phyloP scores from a whole-genome alignment of 2,329 filamentous ascomycete species.

The Colletotrichum siamense region DNA sequence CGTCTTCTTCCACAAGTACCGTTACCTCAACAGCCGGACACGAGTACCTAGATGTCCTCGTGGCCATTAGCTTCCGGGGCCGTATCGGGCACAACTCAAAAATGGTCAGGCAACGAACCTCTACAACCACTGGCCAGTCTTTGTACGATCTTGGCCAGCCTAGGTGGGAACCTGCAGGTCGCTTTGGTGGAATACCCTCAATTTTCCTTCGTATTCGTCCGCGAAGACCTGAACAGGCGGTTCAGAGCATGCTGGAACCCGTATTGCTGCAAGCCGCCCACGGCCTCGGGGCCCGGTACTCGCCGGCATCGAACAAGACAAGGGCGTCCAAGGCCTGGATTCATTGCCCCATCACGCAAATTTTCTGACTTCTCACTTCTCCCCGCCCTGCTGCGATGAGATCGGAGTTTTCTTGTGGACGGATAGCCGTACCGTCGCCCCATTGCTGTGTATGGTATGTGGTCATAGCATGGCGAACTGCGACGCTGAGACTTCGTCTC shows the following conservation, averaged over 20 bases:
- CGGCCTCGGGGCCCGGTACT: conserved; percentile 1
- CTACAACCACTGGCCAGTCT: neutral
- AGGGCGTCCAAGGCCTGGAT: neutral
- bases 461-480: neutral
- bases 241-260: neutral
- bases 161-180: conserved; percentile 10
- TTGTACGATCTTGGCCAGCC: neutral
- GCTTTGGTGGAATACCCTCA: neutral
- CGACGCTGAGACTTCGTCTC: neutral
- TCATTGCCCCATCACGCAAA: neutral
- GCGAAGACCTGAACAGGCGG: neutral
- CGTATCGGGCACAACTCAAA: conserved; percentile 1
- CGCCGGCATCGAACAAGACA: neutral
- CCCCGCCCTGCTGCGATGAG: neutral
- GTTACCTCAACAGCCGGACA: conserved; percentile 6
- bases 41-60: neutral
- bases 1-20: neutral
- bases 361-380: neutral
- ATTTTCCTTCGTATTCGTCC: conserved; percentile 16
- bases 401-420: neutral
- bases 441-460: neutral
- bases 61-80: neutral
- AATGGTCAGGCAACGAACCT: neutral
- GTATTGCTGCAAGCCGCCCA: conserved; percentile 1
- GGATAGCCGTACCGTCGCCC: neutral